Percentiles rank a stretch among this genome's conserved stretches.
These are phyloP conservation scores for Nakazawaea wyomingensis DNA, from an alignment of 805 yeast genomes.

Conservation along the genomic window DNA sequence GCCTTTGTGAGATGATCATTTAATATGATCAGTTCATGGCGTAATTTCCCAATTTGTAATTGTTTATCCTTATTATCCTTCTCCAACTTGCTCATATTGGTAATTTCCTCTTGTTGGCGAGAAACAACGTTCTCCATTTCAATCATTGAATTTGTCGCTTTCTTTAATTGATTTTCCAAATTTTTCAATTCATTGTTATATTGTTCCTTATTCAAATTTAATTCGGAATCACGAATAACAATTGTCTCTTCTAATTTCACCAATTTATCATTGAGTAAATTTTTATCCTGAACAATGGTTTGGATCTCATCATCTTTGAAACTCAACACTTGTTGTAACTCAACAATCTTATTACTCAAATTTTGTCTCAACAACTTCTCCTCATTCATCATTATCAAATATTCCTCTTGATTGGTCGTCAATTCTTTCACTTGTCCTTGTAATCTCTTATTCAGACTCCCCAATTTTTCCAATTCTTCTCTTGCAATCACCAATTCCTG, in stretches of 20 bases:
- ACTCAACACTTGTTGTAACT: constrained; percentile 21
- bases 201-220: constrained; percentile 4
- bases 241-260: constrained; percentile 10
- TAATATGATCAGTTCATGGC: constrained; percentile 90
- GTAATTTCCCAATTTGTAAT: constrained; percentile 77
- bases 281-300: constrained; percentile 13
- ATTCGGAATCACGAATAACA: constrained; percentile 5
- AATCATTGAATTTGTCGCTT: constrained; percentile 20
- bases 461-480: constrained; percentile 36
- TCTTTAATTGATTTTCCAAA: constrained; percentile 12
- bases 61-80: constrained; percentile 64
- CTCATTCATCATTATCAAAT: constrained; percentile 31
- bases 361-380: constrained; percentile 40
- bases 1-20: constrained; percentile 97
- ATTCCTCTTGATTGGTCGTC: constrained; percentile 31
- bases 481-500: constrained; percentile 31
- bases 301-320: constrained; percentile 24
- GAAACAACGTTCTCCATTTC: constrained; percentile 24
- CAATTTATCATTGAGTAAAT: constrained; percentile 10
- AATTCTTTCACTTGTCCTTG: constrained; percentile 30
- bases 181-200: constrained; percentile 4
- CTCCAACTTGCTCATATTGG: constrained; percentile 34
- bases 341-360: constrained; percentile 36
- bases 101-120: constrained; percentile 18
- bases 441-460: constrained; percentile 33